Conservation (phyloP, 176 grass and related monocot genomes). For the Rhynchospora tenuis region DNA sequence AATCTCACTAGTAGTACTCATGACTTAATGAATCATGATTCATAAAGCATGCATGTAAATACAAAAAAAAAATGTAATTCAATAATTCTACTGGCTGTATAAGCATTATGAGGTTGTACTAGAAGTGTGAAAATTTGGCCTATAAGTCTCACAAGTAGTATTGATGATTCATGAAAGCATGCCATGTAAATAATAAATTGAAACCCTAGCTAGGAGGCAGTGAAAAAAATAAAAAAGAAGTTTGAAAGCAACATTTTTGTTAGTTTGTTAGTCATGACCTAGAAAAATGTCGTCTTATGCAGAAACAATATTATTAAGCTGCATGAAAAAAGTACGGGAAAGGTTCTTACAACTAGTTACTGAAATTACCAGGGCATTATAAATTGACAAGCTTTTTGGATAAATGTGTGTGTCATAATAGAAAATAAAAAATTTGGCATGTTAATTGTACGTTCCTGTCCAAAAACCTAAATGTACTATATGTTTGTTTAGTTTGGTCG, state of each 20-base stretch:
- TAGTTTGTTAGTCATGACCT: not conserved
- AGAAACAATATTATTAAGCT: not conserved
- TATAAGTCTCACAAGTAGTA: not conserved
- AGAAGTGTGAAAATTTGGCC: not conserved
- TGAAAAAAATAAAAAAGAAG: not conserved
- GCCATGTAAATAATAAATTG: not conserved
- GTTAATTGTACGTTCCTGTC: not conserved
- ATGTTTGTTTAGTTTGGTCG: constrained; percentile 14
- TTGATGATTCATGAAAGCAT: not conserved
- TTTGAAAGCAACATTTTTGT: not conserved
- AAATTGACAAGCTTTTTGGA: not conserved
- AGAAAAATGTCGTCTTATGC: not conserved
- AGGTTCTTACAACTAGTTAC: not conserved
- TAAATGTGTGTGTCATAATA: not conserved
- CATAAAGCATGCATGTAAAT: too few species aligned
- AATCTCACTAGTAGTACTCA: too few species aligned
- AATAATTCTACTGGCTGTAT: not conserved
- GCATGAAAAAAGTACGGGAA: not conserved
- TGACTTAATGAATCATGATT: too few species aligned
- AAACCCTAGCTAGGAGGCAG: not conserved
- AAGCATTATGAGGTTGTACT: not conserved
- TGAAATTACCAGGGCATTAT: not conserved
- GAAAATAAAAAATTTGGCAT: not conserved
- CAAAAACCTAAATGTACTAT: constrained; percentile 15
- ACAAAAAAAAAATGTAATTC: too few species aligned